Base-by-base conservation (phyloP, 108 stramenopile species). In the Stephanodiscus triporus region DNA sequence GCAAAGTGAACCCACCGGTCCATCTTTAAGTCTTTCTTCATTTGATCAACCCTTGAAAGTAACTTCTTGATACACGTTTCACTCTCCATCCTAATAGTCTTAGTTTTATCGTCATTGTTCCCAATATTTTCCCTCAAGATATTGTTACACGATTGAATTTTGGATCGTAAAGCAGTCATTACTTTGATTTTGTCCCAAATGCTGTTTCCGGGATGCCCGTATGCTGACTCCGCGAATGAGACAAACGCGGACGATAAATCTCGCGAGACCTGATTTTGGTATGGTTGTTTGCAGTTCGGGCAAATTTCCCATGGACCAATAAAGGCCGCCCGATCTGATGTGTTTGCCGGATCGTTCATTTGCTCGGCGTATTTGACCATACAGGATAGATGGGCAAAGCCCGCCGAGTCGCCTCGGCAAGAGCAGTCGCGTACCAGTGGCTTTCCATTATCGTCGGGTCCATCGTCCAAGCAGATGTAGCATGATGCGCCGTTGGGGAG, bases 201-300 rank as follows among this genome's bases (percentile, higher is more conserved):
- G 6, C 19, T 19, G 19, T 49, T 49, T 49, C 19, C 48, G 19
- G 48, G 48, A 7, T 49, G 19, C 5, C 48, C 19, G 23, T 23
- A 55, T 4, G 20, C 23, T 19, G 19, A 2, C 2, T 23, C 23
- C 2, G 54, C 54, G 23, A 23, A 55, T 2, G 54, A 23, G 2
- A 55, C n/a, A 55, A 55, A 55, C 24, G 54, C 54, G 6, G 54
- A 11, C 2, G 54, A 2, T 24, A 55, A 55, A 55, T 55, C 54
- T 3, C 6, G 22, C 24, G 51, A 9, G 17, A 53, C 5, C 9
- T 53, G 19, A n/a, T 53, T 53, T 20, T 17, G 13, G 17, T 53
- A 53, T 20, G 51, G 9, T 53, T 53, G 51, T 9, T 53, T 53
- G 17, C 51, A 53, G 17, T 53, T 53, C 5, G 9, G 51, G 20